Conservation (phyloP, 345 rosid species). For the Erysimum cheiranthoides region DNA sequence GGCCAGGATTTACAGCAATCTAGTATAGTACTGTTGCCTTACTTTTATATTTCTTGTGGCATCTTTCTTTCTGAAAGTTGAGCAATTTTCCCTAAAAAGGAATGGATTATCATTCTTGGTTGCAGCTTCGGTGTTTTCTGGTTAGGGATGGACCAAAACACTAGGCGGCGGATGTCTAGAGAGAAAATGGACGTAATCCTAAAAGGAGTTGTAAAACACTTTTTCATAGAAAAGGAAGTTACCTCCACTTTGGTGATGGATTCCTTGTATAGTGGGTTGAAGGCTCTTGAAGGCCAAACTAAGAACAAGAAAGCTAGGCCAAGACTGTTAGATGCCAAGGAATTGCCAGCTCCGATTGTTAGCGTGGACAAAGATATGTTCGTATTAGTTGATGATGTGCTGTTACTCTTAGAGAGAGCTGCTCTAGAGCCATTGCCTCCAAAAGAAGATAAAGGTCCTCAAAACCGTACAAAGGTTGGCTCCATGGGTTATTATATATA, state of each 20-base stretch:
- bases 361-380: slow-evolving; percentile 81
- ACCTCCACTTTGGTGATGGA: slow-evolving; percentile 99
- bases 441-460: slow-evolving; percentile 91
- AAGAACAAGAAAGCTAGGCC: slow-evolving; percentile 69
- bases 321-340: slow-evolving; percentile 66
- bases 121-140: slow-evolving; percentile 92
- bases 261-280: slow-evolving; percentile 97
- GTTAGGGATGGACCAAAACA: slow-evolving; percentile 83
- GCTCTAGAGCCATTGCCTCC: slow-evolving; percentile 71
- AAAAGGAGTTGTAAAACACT: slow-evolving; percentile 92
- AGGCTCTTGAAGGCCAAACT: slow-evolving; percentile 93
- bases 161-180: slow-evolving; percentile 78
- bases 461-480: slow-evolving; percentile 86
- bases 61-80: slow-evolving; percentile 33
- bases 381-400: slow-evolving; percentile 89
- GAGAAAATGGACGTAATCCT: slow-evolving; percentile 85
- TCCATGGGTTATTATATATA: slow-evolving; percentile 8
- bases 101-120: slow-evolving; percentile 31
- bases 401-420: slow-evolving; percentile 78
- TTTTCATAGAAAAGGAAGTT: slow-evolving; percentile 98
- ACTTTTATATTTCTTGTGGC: slow-evolving; percentile 28
- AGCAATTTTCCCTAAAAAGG: slow-evolving; percentile 25
- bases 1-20: slow-evolving; percentile 40
- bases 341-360: slow-evolving; percentile 84
- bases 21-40: slow-evolving; percentile 42